Conservation (phyloP, 495 filamentous ascomycete genomes). For the Hypoxylon intermedium region DNA sequence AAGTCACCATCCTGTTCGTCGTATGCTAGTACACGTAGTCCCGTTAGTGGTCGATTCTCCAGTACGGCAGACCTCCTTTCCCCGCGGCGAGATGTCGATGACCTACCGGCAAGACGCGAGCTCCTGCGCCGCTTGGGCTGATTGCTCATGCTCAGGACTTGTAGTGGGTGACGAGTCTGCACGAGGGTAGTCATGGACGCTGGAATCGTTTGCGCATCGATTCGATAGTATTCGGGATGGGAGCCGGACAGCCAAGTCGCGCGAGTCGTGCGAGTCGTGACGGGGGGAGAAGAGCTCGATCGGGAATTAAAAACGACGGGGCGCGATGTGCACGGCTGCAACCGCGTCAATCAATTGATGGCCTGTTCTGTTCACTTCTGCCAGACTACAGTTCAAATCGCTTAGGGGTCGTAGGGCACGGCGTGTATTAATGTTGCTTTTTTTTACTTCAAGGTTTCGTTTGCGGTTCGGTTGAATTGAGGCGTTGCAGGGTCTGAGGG, state of each 20-base stretch:
- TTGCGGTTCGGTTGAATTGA: slow-evolving; percentile 9
- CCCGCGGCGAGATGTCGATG: slow-evolving; percentile 4
- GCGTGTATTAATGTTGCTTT: slow-evolving; percentile 26
- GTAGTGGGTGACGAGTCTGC: slow-evolving; percentile 63
- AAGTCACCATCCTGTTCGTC: slow-evolving; percentile 73
- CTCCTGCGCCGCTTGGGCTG: slow-evolving; percentile 62
- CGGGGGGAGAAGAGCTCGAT: slow-evolving; percentile 3
- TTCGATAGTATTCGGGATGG: slow-evolving; percentile 12
- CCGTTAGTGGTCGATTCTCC: slow-evolving; percentile 24
- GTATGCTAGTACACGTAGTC: slow-evolving; percentile 50
- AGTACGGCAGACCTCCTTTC: background rate
- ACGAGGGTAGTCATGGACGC: slow-evolving; percentile 69
- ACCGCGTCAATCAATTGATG: slow-evolving; percentile 32
- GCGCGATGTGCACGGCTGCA: slow-evolving; percentile 14
- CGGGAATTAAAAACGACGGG: slow-evolving; percentile 11
- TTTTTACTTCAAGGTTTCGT: slow-evolving; percentile 5
- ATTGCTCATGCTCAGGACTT: slow-evolving; percentile 67
- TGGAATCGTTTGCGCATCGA: slow-evolving; percentile 26
- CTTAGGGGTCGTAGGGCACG: background rate
- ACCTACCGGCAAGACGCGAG: slow-evolving; percentile 64
- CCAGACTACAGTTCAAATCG: slow-evolving; percentile 11
- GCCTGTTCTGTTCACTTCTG: slow-evolving; percentile 21
- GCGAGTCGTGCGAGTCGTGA: slow-evolving; percentile 22
- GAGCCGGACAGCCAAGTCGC: slow-evolving; percentile 8
- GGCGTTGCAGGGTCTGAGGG: slow-evolving; percentile 20